phyloP scores from a whole-genome alignment of 441 rosid species.

The Pelargonium citronellum region DNA sequence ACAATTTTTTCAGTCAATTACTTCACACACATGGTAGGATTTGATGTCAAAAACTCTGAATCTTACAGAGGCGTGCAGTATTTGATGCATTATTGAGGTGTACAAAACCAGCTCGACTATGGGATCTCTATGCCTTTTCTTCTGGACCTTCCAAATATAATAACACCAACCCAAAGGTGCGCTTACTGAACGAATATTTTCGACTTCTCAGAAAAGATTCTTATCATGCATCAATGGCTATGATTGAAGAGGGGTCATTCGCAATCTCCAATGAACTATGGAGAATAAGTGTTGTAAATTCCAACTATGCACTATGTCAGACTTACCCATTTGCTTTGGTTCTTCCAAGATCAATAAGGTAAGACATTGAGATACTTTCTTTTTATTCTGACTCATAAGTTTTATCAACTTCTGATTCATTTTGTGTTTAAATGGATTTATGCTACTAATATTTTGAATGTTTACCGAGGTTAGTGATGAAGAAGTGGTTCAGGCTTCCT shows the following conservation, averaged over 20 bases:
- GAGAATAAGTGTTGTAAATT: constrained; percentile 77
- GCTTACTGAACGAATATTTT: constrained; percentile 84
- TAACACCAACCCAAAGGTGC: constrained; percentile 70
- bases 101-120: constrained; percentile 56
- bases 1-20: not conserved
- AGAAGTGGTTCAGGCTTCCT: constrained; percentile 80
- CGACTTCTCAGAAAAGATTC: constrained; percentile 76
- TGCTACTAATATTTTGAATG: constrained; percentile 25
- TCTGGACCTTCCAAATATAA: constrained; percentile 66
- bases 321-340: constrained; percentile 89
- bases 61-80: constrained; percentile 62
- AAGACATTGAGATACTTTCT: constrained; percentile 27
- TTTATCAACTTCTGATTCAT: constrained; percentile 4
- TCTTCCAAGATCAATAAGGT: constrained; percentile 84
- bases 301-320: constrained; percentile 61
- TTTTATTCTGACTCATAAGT: not conserved
- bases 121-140: constrained; percentile 89
- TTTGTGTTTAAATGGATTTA: constrained; percentile 14
- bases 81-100: constrained; percentile 58
- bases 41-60: constrained; percentile 17
- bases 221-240: constrained; percentile 47
- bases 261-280: constrained; percentile 67
- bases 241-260: constrained; percentile 69
- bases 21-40: constrained; percentile 10
- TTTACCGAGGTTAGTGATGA: constrained; percentile 55